Base-by-base conservation (phyloP, 2,329 filamentous ascomycete species). In the Sclerotiophoma versabilis region DNA sequence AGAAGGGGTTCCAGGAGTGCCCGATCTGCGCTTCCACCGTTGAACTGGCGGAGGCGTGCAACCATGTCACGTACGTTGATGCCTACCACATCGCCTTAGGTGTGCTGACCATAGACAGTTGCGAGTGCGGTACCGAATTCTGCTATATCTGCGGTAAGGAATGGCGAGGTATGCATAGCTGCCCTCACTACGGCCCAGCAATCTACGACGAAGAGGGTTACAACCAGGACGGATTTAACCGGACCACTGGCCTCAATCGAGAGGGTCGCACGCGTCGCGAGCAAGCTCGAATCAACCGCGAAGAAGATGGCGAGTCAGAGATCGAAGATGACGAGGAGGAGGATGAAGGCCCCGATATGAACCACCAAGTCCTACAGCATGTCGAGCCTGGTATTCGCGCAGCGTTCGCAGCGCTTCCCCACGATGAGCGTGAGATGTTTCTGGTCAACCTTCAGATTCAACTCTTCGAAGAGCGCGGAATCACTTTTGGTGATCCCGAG, bases 81-180 rank as follows among this genome's bases (percentile, higher is more conserved):
- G 7, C 1, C 23, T 2, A 2, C 7, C 3, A 5, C 5, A 15
- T 39, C 2, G 20, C 14, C 32, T 11, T 29, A 15, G 17, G 19
- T 34, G 3, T 22, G 22, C 54, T 63, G 20, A 63, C 27, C 2
- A 23, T 25, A 4, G 3, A 15, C 10, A 68, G 62, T 2, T 74
- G 70, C 45, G 54, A 54, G 8, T 74, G 72, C 25, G 69, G 68
- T 4, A 37, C 59, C 26, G 47, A 62, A 1, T 74, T 73, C 57
- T 74, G 72, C 61, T 74, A 73, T 38, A 34, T 74, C 38, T 74
- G 72, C 38, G 70, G 71, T 22, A 50, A 64, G 19, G 32, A 56
- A 11, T 73, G 71, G 69, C n/a, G 23, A 8, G 70, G 68, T 8
- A 20, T 57, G 5, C 71, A 73, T 33, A 68, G 59, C 12, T 74